These are phyloP conservation scores for Xylariaceae sp. DNA, from an alignment of 2,329 filamentous ascomycete species.

Conservation along the genomic window DNA sequence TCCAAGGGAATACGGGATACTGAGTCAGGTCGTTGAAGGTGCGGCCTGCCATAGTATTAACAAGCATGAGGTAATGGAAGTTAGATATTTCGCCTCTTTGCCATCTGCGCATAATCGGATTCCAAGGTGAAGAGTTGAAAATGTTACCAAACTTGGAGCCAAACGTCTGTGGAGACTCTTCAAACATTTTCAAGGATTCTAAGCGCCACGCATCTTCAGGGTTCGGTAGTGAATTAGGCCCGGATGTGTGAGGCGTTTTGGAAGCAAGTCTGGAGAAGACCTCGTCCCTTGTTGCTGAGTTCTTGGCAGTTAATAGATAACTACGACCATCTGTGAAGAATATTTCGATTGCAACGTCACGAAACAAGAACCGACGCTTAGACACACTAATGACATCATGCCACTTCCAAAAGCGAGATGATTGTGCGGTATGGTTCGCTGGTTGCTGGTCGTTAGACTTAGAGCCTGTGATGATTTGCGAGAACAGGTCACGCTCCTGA, in stretches of 20 bases:
- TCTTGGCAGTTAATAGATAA: slow-evolving; percentile 87
- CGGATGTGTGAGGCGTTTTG: slow-evolving; percentile 81
- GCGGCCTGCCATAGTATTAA: slow-evolving; percentile 95
- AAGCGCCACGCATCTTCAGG: slow-evolving; percentile 91
- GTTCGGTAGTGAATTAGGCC: slow-evolving; percentile 71
- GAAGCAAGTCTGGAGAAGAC: slow-evolving; percentile 76
- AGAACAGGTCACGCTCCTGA: slow-evolving; percentile 93
- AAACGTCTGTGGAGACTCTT: slow-evolving; percentile 67
- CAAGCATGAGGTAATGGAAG: slow-evolving; percentile 97
- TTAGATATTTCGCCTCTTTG: slow-evolving; percentile 95
- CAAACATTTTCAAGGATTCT: slow-evolving; percentile 75
- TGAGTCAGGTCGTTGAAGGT: slow-evolving; percentile 99
- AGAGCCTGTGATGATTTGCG: slow-evolving; percentile 85
- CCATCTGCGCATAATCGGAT: slow-evolving; percentile 88
- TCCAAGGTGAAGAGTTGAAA: slow-evolving; percentile 82
- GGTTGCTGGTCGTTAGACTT: slow-evolving; percentile 66
- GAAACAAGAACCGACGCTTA: slow-evolving; percentile 92
- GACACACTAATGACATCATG: slow-evolving; percentile 92
- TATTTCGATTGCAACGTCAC: slow-evolving; percentile 94
- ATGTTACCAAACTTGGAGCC: slow-evolving; percentile 91
- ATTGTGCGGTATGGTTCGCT: slow-evolving; percentile 70
- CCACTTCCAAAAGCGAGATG: slow-evolving; percentile 92
- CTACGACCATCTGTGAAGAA: slow-evolving; percentile 98
- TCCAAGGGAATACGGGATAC: slow-evolving; percentile 98
- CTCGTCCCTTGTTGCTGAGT: slow-evolving; percentile 75